phyloP scores from a whole-genome alignment of 179 eudicot genomes.

The Silene noctiflora region DNA sequence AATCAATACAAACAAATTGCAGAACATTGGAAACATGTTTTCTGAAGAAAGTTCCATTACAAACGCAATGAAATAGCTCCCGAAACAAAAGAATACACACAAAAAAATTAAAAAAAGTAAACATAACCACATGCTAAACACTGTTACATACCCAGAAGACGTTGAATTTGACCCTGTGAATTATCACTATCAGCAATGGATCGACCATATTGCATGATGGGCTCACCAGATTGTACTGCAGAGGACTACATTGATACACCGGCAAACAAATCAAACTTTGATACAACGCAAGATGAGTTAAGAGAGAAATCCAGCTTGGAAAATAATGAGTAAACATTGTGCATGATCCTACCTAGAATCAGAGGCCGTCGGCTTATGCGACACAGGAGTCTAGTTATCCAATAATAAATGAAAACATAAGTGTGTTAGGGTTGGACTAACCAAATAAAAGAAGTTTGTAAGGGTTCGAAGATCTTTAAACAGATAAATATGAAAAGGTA shows the following conservation, averaged over 20 bases:
- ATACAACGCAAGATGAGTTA: background rate
- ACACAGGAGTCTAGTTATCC: background rate
- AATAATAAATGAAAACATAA: background rate
- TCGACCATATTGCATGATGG: constrained; percentile 79
- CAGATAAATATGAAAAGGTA: background rate
- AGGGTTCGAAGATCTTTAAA: background rate
- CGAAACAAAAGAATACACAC: constrained; percentile 14
- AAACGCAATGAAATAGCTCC: background rate
- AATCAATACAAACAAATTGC: background rate
- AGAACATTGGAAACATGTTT: background rate
- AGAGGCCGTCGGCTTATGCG: background rate
- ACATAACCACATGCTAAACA: constrained; percentile 1
- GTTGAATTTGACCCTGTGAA: constrained; percentile 74
- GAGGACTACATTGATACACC: constrained; percentile 50
- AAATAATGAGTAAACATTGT: background rate
- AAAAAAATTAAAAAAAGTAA: background rate
- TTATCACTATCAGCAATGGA: constrained; percentile 66
- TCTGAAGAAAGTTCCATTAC: background rate
- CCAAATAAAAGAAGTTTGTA: background rate
- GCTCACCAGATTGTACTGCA: constrained; percentile 75
- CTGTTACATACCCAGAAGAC: constrained; percentile 72
- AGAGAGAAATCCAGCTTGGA: background rate
- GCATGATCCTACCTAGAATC: constrained; percentile 5
- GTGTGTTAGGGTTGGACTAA: background rate
- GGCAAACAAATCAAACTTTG: constrained; percentile 22